phyloP scores from a whole-genome alignment of 2,329 filamentous ascomycete species.

The Aspergillus floridensis region DNA sequence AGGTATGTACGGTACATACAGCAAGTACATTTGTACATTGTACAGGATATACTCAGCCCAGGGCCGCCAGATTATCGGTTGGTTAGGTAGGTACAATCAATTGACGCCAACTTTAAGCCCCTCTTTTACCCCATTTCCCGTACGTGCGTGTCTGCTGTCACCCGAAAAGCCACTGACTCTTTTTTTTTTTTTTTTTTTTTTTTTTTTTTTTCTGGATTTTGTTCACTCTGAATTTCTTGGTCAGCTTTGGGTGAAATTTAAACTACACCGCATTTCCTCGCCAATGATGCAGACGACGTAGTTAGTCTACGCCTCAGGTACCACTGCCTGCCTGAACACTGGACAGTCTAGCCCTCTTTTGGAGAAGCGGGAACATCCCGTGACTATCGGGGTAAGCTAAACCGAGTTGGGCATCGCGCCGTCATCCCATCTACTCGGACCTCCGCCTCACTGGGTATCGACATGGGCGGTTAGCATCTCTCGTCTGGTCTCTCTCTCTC shows the following conservation, averaged over 20 bases:
- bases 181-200: too few relatives aligned
- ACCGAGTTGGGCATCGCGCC: constrained; percentile 21
- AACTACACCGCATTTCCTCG: background rate
- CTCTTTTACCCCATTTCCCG: background rate
- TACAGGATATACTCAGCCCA: too few relatives aligned
- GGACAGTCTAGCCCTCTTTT: background rate
- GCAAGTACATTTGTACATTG: too few relatives aligned
- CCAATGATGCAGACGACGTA: background rate
- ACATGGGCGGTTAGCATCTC: constrained; percentile 9
- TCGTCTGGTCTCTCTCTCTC: constrained; percentile 6
- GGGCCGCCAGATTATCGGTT: too few relatives aligned
- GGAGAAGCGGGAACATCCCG: constrained; percentile 23
- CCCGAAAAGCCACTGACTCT: background rate
- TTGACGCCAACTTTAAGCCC: background rate
- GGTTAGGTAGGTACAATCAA: background rate
- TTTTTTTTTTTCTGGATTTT: too few relatives aligned
- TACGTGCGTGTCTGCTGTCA: constrained; percentile 4
- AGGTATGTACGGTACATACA: too few relatives aligned
- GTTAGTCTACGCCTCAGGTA: background rate
- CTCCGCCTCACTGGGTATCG: constrained; percentile 26
- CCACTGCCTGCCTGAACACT: background rate
- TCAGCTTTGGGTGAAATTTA: background rate
- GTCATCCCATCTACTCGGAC: constrained; percentile 21
- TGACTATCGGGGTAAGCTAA: constrained; percentile 30
- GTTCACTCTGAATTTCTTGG: background rate